These are phyloP conservation scores for Clavispora santaluciae DNA, from an alignment of 805 yeast species.

Conservation along the genomic window DNA sequence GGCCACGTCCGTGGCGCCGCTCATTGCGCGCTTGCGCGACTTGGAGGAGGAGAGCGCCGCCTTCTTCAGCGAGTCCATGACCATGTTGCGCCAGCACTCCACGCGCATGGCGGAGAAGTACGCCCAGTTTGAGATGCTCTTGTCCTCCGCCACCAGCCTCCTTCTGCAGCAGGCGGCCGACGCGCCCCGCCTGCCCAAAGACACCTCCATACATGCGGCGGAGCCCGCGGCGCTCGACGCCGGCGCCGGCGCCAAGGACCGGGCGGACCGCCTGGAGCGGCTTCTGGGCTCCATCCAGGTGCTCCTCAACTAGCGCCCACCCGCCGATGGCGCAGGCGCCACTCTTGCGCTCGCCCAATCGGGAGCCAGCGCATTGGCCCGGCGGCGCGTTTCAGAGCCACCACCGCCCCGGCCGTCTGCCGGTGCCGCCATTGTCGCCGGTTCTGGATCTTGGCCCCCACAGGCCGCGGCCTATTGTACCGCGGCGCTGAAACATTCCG, in stretches of 20 bases:
- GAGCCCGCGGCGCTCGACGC: not conserved
- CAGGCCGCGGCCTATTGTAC: too few relatives aligned
- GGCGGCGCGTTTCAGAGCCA: too few relatives aligned
- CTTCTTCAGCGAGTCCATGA: not conserved
- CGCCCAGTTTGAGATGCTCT: not conserved
- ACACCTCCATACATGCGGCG: not conserved
- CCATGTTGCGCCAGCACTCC: constrained; percentile 2
- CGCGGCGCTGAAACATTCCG: too few relatives aligned
- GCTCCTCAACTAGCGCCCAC: not conserved
- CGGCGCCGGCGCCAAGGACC: not conserved
- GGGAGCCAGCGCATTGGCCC: too few relatives aligned
- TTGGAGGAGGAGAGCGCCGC: not conserved
- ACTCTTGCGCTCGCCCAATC: not conserved
- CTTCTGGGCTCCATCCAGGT: not conserved
- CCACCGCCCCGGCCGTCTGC: too few relatives aligned
- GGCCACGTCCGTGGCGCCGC: not conserved
- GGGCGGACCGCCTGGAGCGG: not conserved
- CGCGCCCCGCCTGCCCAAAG: not conserved
- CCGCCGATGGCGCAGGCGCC: not conserved
- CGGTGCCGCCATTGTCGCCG: too few relatives aligned
- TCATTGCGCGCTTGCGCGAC: not conserved
- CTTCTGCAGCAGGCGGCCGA: not conserved
- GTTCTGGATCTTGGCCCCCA: too few relatives aligned
- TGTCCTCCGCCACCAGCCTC: not conserved
- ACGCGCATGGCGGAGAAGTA: not conserved